phyloP scores from a whole-genome alignment of 805 yeast genomes.

The Phaffomyces thermotolerans region DNA sequence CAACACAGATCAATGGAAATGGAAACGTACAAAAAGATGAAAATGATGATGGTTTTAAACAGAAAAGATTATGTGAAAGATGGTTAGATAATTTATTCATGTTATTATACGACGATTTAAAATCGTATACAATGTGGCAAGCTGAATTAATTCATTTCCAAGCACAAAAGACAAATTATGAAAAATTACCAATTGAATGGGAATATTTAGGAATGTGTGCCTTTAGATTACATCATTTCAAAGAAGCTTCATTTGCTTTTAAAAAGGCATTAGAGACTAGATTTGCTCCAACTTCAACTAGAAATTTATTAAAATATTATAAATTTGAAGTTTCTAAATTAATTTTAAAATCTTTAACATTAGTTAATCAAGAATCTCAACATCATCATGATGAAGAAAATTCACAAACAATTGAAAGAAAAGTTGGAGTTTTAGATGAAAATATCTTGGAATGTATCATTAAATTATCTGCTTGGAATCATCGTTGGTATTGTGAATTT shows the following conservation, averaged over 20 bases:
- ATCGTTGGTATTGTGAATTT: conserved; percentile 94
- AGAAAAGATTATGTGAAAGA: conserved; percentile 62
- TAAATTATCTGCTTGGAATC: conserved; percentile 92
- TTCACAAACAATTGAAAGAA: conserved; percentile 25
- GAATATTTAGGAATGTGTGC: conserved; percentile 86
- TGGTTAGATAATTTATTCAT: conserved; percentile 68
- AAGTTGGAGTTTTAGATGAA: conserved; percentile 31
- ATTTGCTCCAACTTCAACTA: conserved; percentile 74
- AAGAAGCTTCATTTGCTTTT: conserved; percentile 85
- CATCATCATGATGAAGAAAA: conserved; percentile 10
- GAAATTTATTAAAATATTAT: conserved; percentile 65
- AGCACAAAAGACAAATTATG: conserved; percentile 75
- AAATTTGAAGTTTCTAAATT: conserved; percentile 36
- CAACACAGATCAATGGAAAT: background rate
- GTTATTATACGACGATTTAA: conserved; percentile 64
- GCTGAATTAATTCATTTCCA: conserved; percentile 85
- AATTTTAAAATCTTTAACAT: conserved; percentile 18
- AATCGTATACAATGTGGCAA: conserved; percentile 87
- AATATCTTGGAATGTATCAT: conserved; percentile 59
- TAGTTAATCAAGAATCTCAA: background rate
- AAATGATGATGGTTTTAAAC: conserved; percentile 41
- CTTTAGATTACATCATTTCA: conserved; percentile 72
- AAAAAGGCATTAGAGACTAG: conserved; percentile 61
- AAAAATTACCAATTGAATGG: conserved; percentile 83
- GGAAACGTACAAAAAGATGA: background rate